A percentile compares a stretch with the other conserved stretches of the same genome.
Evolutionary conservation across 345 rosid species (phyloP).

Genomic region (Arabidopsis thaliana): DNA sequence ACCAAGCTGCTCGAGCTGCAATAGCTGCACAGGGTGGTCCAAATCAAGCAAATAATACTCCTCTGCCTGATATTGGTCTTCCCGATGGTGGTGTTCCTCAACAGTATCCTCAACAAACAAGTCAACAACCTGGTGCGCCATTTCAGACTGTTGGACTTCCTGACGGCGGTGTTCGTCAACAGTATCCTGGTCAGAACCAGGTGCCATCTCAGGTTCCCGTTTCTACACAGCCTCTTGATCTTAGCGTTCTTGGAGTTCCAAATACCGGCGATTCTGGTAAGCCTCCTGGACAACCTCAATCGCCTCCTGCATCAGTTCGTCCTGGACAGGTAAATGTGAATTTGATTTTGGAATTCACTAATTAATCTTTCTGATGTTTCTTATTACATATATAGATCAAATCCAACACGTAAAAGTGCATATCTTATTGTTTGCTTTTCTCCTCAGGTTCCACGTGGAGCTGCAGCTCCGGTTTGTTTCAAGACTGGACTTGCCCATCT

Average conservation of each 20-base stretch:
- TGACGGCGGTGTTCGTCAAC: slow-evolving; percentile 90
- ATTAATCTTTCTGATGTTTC: slow-evolving; percentile 6
- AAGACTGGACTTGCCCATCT: slow-evolving; percentile 96
- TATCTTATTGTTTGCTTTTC: slow-evolving; percentile 25
- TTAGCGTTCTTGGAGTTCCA: slow-evolving; percentile 83
- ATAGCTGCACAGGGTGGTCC: slow-evolving; percentile 48
- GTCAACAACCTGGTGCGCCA: slow-evolving; percentile 58
- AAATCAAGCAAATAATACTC: slow-evolving; percentile 48
- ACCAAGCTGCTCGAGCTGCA: slow-evolving; percentile 60
- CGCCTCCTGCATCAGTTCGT: slow-evolving; percentile 75
- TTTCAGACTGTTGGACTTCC: slow-evolving; percentile 70
- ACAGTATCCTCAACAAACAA: slow-evolving; percentile 31
- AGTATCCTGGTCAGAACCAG: slow-evolving; percentile 54
- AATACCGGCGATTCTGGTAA: slow-evolving; percentile 70
- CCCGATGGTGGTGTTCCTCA: slow-evolving; percentile 80
- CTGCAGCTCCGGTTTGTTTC: slow-evolving; percentile 89
- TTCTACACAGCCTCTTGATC: slow-evolving; percentile 89
- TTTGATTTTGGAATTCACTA: not conserved
- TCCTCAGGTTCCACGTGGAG: slow-evolving; percentile 90
- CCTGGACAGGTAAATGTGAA: slow-evolving; percentile 82
- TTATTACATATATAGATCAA: not conserved
- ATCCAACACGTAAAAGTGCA: not conserved
- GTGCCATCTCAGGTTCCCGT: slow-evolving; percentile 52
- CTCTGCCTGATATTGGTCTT: slow-evolving; percentile 65
- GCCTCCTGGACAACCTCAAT: slow-evolving; percentile 54